Evolutionary conservation across 2,329 filamentous ascomycete species (phyloP), one percentile per base, ranked within the genome.

Genomic region (Trichoderma asperellum): DNA sequence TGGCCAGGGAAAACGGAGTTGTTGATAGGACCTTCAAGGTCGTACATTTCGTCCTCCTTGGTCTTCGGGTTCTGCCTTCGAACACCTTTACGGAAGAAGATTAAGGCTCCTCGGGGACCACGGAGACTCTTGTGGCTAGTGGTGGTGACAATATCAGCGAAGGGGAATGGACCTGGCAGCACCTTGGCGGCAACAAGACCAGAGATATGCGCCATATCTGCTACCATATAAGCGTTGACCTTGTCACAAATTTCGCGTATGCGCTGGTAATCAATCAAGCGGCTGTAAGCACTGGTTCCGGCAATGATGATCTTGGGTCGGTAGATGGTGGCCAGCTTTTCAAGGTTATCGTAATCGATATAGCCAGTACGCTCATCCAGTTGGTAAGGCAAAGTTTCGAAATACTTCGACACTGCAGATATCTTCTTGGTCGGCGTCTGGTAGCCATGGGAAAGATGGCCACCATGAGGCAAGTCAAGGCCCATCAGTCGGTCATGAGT

Each of bases 361-460:
- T 95, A 86, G 70, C 96, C 96, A 6, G 95, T 98, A 72, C 90
- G 86, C 78, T 96, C 92, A 83, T 97, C 89, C 67, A 98, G 87
- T 70, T 93, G 91, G 85, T 99, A 99, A 5, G 96, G 96, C 72
- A 99, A 85, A 43, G 96, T 99, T 84, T 99, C 96, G 80, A 99
- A 99, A 84, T 99, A 99, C 79, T 97, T 98, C 69, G 95, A 98
- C 73, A 99, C 90, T 76, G 94, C 94, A n/a, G 95, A 98, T 79
- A 99, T 98, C 87, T 94, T 95, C 81, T 91, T 93, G 65, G 91
- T 91, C 3, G 96, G 93, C 24, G 93, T 98, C 83, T 99, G 96
- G 83, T 99, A 99, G 72, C 96, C 96, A 82, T 99, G 96, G 58
- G 92, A 96, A 76, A 99, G 85, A 81, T 99, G 96, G 71, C 96